Evolutionary conservation across 2,329 filamentous ascomycete genomes (phyloP).

Genomic region (Pyrenophora graminea): DNA sequence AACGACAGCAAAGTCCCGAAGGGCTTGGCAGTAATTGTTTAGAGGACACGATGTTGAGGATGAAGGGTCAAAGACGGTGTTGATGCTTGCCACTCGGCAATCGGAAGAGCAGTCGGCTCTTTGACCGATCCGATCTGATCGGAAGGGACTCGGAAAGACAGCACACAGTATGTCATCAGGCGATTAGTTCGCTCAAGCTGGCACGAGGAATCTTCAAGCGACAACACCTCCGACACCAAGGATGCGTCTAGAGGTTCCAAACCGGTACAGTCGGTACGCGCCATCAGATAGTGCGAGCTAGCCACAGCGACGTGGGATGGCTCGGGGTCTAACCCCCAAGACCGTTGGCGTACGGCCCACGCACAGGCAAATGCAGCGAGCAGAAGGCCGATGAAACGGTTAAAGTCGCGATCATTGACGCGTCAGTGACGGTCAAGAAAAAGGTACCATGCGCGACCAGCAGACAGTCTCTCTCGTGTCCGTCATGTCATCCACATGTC

Average conservation of each 20-base stretch:
- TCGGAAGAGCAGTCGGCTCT: slow-evolving; percentile 7
- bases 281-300: slow-evolving; percentile 1
- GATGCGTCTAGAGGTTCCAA: neutral
- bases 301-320: neutral
- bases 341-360: neutral
- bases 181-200: neutral
- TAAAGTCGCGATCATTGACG: slow-evolving; percentile 12
- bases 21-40: neutral
- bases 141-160: slow-evolving; percentile 11
- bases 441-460: slow-evolving; percentile 9
- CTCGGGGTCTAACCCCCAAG: neutral
- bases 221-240: neutral
- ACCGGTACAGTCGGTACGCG: slow-evolving; percentile 3
- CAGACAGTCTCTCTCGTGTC: slow-evolving; percentile 2
- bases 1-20: too few relatives aligned
- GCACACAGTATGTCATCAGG: neutral
- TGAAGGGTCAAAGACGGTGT: neutral
- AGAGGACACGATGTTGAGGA: neutral
- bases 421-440: slow-evolving; percentile 12
- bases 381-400: slow-evolving; percentile 9
- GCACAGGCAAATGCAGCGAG: too few relatives aligned
- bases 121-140: slow-evolving; percentile 5
- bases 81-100: slow-evolving; percentile 5
- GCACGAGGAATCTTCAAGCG: neutral
- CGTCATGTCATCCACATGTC: neutral